These are phyloP conservation scores for Cryptosporidium sp. DNA, from an alignment of 169 alveolate species.

Conservation along the genomic window DNA sequence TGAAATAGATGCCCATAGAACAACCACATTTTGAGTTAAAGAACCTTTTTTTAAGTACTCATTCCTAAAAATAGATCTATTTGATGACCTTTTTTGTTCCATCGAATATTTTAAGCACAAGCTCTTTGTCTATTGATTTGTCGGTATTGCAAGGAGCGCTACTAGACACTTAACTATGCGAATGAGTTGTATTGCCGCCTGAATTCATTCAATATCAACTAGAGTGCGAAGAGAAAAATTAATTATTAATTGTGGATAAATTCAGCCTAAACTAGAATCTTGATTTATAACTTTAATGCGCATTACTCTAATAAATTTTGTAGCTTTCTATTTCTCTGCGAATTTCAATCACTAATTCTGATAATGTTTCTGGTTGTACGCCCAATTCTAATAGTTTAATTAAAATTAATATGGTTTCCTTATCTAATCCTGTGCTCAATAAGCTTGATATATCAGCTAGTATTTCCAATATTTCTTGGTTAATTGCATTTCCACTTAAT, in stretches of 20 bases:
- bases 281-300: background rate
- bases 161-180: slow-evolving; percentile 22
- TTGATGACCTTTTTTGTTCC: slow-evolving; percentile 48
- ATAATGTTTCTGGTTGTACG: slow-evolving; percentile 60
- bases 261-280: background rate
- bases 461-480: slow-evolving; percentile 39
- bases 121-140: background rate
- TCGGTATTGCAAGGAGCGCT: slow-evolving; percentile 60
- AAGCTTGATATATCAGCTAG: slow-evolving; percentile 25
- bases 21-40: slow-evolving; percentile 63
- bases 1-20: slow-evolving; percentile 75
- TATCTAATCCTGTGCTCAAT: slow-evolving; percentile 48
- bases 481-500: background rate
- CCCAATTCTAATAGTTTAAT: slow-evolving; percentile 41
- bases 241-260: background rate
- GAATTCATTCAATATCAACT: background rate
- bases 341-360: slow-evolving; percentile 43
- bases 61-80: background rate
- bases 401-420: slow-evolving; percentile 36
- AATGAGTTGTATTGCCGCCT: background rate
- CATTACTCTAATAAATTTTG: background rate
- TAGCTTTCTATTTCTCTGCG: slow-evolving; percentile 33
- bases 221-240: background rate
- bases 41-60: slow-evolving; percentile 65
- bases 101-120: slow-evolving; percentile 6